Conservation (phyloP, 768 basidiomycete genomes). For the Tricholoma hemisulphureum region DNA sequence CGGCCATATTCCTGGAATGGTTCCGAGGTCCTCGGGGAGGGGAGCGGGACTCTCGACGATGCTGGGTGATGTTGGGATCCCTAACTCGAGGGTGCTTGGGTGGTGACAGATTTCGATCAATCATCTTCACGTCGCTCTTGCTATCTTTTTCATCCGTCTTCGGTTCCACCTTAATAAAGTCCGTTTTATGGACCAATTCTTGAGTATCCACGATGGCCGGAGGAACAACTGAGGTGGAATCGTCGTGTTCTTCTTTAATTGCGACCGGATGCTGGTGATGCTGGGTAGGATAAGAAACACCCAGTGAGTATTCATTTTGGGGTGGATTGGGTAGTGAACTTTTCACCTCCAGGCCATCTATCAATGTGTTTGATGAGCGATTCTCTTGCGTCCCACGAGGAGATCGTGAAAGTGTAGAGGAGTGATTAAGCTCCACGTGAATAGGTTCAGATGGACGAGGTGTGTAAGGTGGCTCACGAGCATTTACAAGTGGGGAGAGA, state of each 20-base stretch:
- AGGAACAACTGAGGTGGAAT: background rate
- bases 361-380: background rate
- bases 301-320: background rate
- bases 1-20: slow-evolving; percentile 18
- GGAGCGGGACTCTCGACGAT: slow-evolving; percentile 28
- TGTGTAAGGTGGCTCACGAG: slow-evolving; percentile 14
- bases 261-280: background rate
- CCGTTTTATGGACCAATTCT: background rate
- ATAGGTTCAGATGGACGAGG: slow-evolving; percentile 30
- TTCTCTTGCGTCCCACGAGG: slow-evolving; percentile 6
- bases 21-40: slow-evolving; percentile 43
- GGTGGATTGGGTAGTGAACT: background rate
- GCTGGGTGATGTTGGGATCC: slow-evolving; percentile 14
- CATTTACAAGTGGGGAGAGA: slow-evolving; percentile 9
- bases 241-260: background rate
- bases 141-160: slow-evolving; percentile 20
- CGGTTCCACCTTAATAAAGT: background rate
- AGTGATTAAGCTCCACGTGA: slow-evolving; percentile 13
- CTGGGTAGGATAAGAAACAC: background rate
- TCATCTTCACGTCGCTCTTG: slow-evolving; percentile 17
- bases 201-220: background rate
- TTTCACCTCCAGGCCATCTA: background rate
- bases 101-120: slow-evolving; percentile 21
- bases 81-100: slow-evolving; percentile 23
- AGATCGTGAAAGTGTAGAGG: slow-evolving; percentile 15